These are phyloP conservation scores for Cladosporium halotolerans DNA, from an alignment of 2,329 filamentous ascomycete genomes.

Conservation along the genomic window DNA sequence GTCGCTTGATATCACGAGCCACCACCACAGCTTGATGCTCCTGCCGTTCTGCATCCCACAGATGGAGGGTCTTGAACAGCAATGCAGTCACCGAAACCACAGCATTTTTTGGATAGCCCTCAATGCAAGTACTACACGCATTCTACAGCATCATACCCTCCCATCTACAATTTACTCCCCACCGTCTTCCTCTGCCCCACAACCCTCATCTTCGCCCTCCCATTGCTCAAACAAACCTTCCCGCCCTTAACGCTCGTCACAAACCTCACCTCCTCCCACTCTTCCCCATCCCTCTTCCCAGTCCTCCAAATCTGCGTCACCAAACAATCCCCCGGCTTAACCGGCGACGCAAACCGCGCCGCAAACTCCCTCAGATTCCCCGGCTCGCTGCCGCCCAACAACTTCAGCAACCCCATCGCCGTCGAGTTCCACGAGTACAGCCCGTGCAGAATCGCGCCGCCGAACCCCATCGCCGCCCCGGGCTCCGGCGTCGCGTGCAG, in stretches of 20 bases:
- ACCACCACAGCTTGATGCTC: too few species aligned
- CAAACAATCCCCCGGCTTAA: conserved; percentile 76
- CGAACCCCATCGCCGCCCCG: conserved; percentile 83
- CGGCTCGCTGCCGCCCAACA: conserved; percentile 69
- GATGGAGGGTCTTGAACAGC: too few species aligned
- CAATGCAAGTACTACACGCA: too few species aligned
- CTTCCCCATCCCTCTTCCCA: conserved; percentile 56
- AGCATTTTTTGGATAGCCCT: too few species aligned
- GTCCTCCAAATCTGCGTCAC: conserved; percentile 75
- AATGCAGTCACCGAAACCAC: too few species aligned
- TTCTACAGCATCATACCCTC: too few species aligned
- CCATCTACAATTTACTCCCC: conserved; percentile 17
- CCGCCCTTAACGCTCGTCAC: conserved; percentile 69
- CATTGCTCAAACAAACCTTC: conserved; percentile 83
- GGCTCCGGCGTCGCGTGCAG: conserved; percentile 83
- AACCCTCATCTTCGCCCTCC: conserved; percentile 68
- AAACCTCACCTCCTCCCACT: conserved; percentile 79
- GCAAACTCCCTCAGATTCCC: conserved; percentile 82
- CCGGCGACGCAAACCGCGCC: conserved; percentile 78
- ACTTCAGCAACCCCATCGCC: conserved; percentile 64
- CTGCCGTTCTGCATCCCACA: too few species aligned
- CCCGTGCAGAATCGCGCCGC: conserved; percentile 82
- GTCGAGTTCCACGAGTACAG: conserved; percentile 80
- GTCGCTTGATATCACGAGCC: too few species aligned
- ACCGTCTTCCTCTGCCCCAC: conserved; percentile 28